phyloP scores from a whole-genome alignment of 2,329 filamentous ascomycete genomes.

The Fusarium siculi region DNA sequence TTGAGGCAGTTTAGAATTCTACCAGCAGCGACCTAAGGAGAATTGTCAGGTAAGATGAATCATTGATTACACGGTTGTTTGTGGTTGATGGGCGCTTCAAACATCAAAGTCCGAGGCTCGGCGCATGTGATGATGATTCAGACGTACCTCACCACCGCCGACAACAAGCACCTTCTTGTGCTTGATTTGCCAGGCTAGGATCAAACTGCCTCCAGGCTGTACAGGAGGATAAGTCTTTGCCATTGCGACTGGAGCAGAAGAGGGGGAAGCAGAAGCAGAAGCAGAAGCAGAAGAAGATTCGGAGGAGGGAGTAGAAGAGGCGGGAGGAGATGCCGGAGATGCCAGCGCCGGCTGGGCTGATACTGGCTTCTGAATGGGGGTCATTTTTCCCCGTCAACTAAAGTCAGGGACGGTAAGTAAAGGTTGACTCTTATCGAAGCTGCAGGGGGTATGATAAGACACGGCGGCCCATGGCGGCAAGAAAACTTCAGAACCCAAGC shows the following conservation, averaged over 20 bases:
- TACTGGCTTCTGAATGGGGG: constrained; percentile 38
- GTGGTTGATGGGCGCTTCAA: constrained; percentile 7
- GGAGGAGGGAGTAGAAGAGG: constrained; percentile 23
- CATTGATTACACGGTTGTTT: neutral
- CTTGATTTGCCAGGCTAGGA: constrained; percentile 94
- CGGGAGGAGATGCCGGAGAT: constrained; percentile 38
- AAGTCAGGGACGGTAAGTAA: constrained; percentile 14
- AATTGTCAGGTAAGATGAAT: neutral
- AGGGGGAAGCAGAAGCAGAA: constrained; percentile 14
- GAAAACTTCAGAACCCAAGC: neutral
- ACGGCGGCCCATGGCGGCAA: neutral
- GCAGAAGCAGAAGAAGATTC: constrained; percentile 6
- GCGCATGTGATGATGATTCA: constrained; percentile 26
- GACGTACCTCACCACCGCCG: constrained; percentile 88
- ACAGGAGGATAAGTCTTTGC: constrained; percentile 76
- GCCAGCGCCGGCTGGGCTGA: constrained; percentile 39
- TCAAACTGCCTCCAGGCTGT: constrained; percentile 90
- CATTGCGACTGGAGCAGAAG: constrained; percentile 40
- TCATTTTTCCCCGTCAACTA: constrained; percentile 38
- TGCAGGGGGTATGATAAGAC: constrained; percentile 35
- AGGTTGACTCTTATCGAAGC: constrained; percentile 31
- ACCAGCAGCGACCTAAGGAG: constrained; percentile 85
- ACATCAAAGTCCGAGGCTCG: constrained; percentile 9
- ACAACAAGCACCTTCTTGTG: constrained; percentile 91
- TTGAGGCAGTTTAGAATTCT: constrained; percentile 95